These are phyloP conservation scores for Myrica gale DNA, from an alignment of 306 rosid species.

Conservation along the genomic window DNA sequence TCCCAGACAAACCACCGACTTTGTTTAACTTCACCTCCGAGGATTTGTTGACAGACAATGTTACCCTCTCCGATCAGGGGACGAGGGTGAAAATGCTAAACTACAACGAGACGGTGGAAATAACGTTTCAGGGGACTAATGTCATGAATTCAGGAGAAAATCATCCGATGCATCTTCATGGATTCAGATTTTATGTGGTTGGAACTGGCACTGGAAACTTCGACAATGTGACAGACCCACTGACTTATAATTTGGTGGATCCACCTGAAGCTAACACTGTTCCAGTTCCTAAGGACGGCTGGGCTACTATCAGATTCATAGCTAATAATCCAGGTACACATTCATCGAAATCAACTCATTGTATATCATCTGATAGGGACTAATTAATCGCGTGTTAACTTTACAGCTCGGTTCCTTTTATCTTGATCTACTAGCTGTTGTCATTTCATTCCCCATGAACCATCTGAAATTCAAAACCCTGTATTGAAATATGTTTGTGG, in stretches of 20 bases:
- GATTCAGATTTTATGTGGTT: slow-evolving; percentile 36
- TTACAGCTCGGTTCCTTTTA: no score
- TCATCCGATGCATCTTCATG: slow-evolving; percentile 36
- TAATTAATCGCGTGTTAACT: no score
- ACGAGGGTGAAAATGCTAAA: slow-evolving; percentile 45
- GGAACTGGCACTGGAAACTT: slow-evolving; percentile 38
- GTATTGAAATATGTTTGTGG: no score
- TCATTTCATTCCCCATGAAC: not conserved
- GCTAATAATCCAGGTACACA: slow-evolving; percentile 18
- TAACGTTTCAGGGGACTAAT: slow-evolving; percentile 50
- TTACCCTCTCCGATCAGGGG: slow-evolving; percentile 29
- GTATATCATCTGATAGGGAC: no score
- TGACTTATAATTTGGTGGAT: slow-evolving; percentile 37
- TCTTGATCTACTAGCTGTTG: not conserved
- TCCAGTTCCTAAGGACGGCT: slow-evolving; percentile 35
- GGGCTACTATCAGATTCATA: slow-evolving; percentile 35
- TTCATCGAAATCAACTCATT: not conserved
- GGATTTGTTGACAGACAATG: slow-evolving; percentile 22
- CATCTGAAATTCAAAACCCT: not conserved
- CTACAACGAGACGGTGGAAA: slow-evolving; percentile 39
- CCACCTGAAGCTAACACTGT: slow-evolving; percentile 36
- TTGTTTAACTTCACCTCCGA: slow-evolving; percentile 34
- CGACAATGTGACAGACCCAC: slow-evolving; percentile 14
- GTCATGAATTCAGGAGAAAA: slow-evolving; percentile 26
- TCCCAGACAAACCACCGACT: slow-evolving; percentile 45